Evolutionary conservation across 306 rosid genomes (phyloP).

Genomic region (Rubus parviflorus): DNA sequence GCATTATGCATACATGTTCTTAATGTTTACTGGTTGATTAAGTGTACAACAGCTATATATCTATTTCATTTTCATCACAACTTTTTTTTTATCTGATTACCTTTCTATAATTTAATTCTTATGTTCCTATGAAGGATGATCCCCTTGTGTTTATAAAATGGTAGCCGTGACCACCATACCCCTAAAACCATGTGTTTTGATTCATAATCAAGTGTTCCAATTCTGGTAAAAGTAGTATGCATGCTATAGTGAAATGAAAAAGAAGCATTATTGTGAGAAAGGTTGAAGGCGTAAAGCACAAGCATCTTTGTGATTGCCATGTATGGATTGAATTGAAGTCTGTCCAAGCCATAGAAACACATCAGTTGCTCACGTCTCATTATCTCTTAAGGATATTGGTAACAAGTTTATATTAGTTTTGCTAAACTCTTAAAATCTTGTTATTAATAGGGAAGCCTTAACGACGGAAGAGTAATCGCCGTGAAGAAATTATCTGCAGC

Average conservation of each 20-base stretch:
- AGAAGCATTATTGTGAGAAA: too few relatives aligned
- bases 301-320: too few relatives aligned
- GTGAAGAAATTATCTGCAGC: conserved; percentile 70
- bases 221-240: background rate
- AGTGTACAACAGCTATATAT: background rate
- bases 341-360: background rate
- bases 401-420: background rate
- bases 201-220: background rate
- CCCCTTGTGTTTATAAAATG: background rate
- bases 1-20: background rate
- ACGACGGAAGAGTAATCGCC: conserved; percentile 71
- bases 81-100: too few relatives aligned
- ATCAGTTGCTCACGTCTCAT: background rate
- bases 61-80: too few relatives aligned
- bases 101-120: too few relatives aligned
- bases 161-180: background rate
- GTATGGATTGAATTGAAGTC: background rate
- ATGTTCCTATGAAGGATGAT: too few relatives aligned
- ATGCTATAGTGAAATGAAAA: too few relatives aligned
- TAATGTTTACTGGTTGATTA: background rate
- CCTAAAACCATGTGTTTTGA: too few relatives aligned
- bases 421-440: background rate
- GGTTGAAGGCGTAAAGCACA: too few relatives aligned
- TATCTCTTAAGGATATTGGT: background rate
- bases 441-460: conserved; percentile 57